phyloP scores from a whole-genome alignment of 345 rosid genomes.

The Eucalyptus cladocalyx region DNA sequence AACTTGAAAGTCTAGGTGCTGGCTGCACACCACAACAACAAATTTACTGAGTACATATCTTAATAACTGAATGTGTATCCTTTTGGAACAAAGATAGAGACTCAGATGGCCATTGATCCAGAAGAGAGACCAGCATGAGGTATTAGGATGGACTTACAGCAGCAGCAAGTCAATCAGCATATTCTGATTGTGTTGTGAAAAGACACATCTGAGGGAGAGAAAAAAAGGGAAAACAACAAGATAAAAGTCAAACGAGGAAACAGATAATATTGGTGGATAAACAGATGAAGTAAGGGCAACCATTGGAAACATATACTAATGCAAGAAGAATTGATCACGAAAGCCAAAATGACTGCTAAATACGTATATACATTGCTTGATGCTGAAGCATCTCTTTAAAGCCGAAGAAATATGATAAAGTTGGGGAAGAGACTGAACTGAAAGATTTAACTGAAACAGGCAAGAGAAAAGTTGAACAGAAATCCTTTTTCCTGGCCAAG shows the following conservation, averaged over 20 bases:
- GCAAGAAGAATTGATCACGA: neutral
- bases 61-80: neutral
- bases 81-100: neutral
- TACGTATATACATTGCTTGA: neutral
- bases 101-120: neutral
- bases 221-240: neutral
- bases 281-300: neutral
- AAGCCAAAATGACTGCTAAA: neutral
- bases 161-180: conserved; percentile 65
- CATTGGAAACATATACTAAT: neutral
- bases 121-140: neutral
- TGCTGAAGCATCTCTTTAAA: neutral
- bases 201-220: conserved; percentile 48
- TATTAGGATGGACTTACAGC: conserved; percentile 31
- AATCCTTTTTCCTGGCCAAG: neutral
- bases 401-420: neutral
- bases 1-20: neutral
- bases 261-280: neutral
- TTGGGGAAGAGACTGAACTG: neutral
- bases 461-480: neutral
- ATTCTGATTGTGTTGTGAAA: conserved; percentile 69
- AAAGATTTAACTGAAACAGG: neutral
- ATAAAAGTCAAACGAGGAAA: neutral
- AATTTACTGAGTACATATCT: neutral
- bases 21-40: neutral